These are phyloP conservation scores for Iris macrosiphon DNA, from an alignment of 106 monocot species.

Conservation along the genomic window DNA sequence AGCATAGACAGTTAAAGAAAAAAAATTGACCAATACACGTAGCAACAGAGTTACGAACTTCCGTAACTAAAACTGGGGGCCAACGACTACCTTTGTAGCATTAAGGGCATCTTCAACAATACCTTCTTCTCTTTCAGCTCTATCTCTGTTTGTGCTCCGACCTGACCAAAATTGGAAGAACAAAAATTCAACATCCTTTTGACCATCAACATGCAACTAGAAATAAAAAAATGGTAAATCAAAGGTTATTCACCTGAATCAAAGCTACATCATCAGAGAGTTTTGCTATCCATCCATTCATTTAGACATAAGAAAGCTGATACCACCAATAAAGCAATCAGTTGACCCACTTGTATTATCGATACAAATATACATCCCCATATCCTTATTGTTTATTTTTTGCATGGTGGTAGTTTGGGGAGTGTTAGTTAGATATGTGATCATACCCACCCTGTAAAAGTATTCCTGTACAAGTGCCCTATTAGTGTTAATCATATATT, in stretches of 20 bases:
- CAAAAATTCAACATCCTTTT: not conserved
- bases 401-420: no score
- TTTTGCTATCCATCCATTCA: slow-evolving; percentile 67
- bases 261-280: slow-evolving; percentile 77
- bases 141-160: slow-evolving; percentile 68
- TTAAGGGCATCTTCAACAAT: slow-evolving; percentile 78
- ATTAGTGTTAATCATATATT: no score
- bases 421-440: no score
- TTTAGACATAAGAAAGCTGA: no score
- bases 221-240: no score
- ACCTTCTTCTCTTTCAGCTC: slow-evolving; percentile 73
- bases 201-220: no score
- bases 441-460: no score
- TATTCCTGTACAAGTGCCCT: no score
- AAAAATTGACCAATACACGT: not conserved
- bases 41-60: not conserved
- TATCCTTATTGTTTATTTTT: no score
- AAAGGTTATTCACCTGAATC: slow-evolving; percentile 69
- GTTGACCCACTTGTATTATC: no score
- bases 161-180: slow-evolving; percentile 25
- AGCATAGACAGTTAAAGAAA: not conserved
- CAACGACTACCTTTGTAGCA: slow-evolving; percentile 60
- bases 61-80: not conserved
- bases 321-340: no score
- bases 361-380: no score